Conservation (phyloP, 352 stramenopile genomes). For the Globisporangium middletonii region DNA sequence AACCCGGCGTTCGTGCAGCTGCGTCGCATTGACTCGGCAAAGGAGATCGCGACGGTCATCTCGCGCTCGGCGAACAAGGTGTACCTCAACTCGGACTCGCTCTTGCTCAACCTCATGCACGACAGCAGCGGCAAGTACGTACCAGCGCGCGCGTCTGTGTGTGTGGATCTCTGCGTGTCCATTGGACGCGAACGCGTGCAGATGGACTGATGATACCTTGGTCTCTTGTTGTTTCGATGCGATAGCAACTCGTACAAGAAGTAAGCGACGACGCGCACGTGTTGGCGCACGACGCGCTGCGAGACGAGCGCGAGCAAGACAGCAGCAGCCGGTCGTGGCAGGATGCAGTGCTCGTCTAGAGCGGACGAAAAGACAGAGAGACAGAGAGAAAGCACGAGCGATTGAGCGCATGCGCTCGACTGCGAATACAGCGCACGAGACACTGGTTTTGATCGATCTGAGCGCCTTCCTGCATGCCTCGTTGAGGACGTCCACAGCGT, state of each 20-base stretch:
- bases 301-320: not conserved
- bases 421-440: not conserved
- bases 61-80: conserved; percentile 95
- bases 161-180: not conserved
- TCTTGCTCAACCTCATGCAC: conserved; percentile 96
- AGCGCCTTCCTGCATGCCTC: not conserved
- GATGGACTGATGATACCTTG: not conserved
- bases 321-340: not conserved
- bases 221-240: no score
- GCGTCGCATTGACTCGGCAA: conserved; percentile 97
- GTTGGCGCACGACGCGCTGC: not conserved
- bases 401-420: not conserved
- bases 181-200: not conserved
- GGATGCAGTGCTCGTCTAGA: not conserved
- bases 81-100: conserved; percentile 96
- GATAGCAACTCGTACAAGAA: not conserved
- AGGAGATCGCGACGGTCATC: conserved; percentile 97
- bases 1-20: conserved; percentile 99
- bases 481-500: no score
- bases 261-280: not conserved
- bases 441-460: not conserved
- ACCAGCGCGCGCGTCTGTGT: not conserved
- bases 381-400: not conserved
- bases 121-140: conserved; percentile 55
- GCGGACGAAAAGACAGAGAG: no score